These are phyloP conservation scores for Prototheca wickerhamii DNA, from an alignment of 163 green algal species.

Conservation along the genomic window DNA sequence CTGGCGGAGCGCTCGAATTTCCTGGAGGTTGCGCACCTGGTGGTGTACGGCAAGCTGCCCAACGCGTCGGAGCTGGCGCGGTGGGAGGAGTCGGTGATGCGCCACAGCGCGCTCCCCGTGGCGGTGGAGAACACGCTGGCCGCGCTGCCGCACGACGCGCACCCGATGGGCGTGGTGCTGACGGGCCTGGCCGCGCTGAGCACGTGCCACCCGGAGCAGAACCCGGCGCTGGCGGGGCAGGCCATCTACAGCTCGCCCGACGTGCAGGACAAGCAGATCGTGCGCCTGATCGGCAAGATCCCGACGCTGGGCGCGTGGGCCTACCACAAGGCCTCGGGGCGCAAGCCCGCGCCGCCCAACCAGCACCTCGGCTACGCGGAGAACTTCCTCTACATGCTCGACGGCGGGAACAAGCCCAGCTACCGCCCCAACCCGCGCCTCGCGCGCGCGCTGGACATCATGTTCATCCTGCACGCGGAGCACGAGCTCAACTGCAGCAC, in stretches of 20 bases:
- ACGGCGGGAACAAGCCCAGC: conserved; percentile 35
- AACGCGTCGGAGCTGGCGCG: conserved; percentile 47
- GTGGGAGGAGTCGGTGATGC: conserved; percentile 74
- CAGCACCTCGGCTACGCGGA: conserved; percentile 82
- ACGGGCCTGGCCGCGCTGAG: conserved; percentile 67
- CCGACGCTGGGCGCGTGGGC: conserved; percentile 82
- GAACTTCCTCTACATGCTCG: conserved; percentile 96
- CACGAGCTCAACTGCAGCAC: conserved; percentile 99
- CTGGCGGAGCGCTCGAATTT: conserved; percentile 77
- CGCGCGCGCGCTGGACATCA: conserved; percentile 79
- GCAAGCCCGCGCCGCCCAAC: conserved; percentile 64
- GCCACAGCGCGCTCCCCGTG: conserved; percentile 64
- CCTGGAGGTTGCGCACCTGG: conserved; percentile 76
- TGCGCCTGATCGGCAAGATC: conserved; percentile 83
- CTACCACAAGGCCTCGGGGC: conserved; percentile 85
- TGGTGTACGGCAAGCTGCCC: conserved; percentile 87
- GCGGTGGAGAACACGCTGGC: conserved; percentile 61
- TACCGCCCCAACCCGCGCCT: conserved; percentile 82
- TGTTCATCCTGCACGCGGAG: conserved; percentile 98
- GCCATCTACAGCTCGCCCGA: conserved; percentile 43
- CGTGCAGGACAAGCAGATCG: conserved; percentile 95
- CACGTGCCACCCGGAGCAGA: conserved; percentile 84
- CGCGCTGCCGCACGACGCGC: conserved; percentile 79
- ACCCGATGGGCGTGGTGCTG: conserved; percentile 69
- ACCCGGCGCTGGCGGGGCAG: conserved; percentile 79